Evolutionary conservation across 2,329 filamentous ascomycete species (phyloP).

Genomic region (Lecanicillium sp.): DNA sequence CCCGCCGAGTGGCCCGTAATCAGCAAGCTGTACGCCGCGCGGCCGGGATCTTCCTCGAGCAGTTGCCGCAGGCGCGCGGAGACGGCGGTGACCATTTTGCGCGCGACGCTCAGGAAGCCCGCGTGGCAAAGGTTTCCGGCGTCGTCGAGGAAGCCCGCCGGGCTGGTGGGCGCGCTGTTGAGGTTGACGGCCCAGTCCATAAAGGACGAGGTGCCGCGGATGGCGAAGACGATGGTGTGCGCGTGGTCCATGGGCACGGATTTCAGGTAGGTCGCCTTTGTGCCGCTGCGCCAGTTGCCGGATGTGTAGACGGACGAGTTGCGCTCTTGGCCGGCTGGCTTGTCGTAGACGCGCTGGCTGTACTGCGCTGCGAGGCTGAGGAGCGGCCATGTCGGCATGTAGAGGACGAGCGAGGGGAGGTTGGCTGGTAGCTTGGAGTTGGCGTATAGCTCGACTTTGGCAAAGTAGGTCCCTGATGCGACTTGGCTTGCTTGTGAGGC

Average conservation of each 20-base stretch:
- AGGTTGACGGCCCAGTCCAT: conserved; percentile 86
- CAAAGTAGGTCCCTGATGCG: conserved; percentile 52
- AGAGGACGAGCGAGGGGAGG: conserved; percentile 62
- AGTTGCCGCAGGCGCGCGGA: conserved; percentile 62
- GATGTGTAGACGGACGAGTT: conserved; percentile 54
- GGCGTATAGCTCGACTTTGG: conserved; percentile 70
- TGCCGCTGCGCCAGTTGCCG: conserved; percentile 64
- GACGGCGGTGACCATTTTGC: conserved; percentile 66
- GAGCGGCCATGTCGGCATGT: conserved; percentile 66
- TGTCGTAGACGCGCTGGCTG: conserved; percentile 65
- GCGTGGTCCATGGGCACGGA: conserved; percentile 70
- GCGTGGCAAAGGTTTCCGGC: conserved; percentile 69
- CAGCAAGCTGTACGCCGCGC: conserved; percentile 61
- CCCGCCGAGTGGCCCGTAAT: conserved; percentile 85
- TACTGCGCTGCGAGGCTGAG: conserved; percentile 73
- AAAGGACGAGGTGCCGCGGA: conserved; percentile 72
- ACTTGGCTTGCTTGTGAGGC: conserved; percentile 18
- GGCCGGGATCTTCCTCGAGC: conserved; percentile 62
- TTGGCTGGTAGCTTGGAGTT: conserved; percentile 67
- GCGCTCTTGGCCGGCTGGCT: conserved; percentile 53
- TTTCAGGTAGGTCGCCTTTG: conserved; percentile 81
- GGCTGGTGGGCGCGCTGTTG: conserved; percentile 57
- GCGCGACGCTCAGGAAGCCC: conserved; percentile 70
- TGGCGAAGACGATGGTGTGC: conserved; percentile 75
- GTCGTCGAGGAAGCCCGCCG: conserved; percentile 69